These are phyloP conservation scores for Chrysoporthe deuterocubensis DNA, from an alignment of 2,329 filamentous ascomycete species.

Conservation along the genomic window DNA sequence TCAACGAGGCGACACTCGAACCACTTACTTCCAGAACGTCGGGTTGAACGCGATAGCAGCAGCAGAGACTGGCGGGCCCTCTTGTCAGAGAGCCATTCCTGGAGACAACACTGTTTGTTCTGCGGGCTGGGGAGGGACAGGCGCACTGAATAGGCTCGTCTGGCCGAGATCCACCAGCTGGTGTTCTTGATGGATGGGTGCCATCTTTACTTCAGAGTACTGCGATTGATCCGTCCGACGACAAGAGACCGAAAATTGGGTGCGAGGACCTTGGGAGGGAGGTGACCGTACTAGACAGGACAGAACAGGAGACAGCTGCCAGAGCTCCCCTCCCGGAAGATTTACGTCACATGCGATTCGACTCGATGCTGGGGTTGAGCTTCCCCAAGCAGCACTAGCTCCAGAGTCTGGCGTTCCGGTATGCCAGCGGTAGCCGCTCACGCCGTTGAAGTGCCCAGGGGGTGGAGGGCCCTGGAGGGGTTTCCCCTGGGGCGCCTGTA, in stretches of 20 bases:
- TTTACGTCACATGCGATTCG: slow-evolving; percentile 6
- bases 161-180: slow-evolving; percentile 67
- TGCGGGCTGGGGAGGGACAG: slow-evolving; percentile 37
- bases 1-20: slow-evolving; percentile 21
- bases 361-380: not conserved
- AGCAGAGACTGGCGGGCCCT: slow-evolving; percentile 67
- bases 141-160: slow-evolving; percentile 68
- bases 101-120: not conserved
- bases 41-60: slow-evolving; percentile 91
- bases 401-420: not conserved
- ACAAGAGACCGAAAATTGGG: not conserved
- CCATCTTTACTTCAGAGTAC: slow-evolving; percentile 23
- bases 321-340: not conserved
- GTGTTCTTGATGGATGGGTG: slow-evolving; percentile 18
- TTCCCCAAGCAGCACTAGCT: too few relatives aligned
- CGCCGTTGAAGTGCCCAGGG: not conserved
- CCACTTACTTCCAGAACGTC: slow-evolving; percentile 96
- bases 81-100: slow-evolving; percentile 28
- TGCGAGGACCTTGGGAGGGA: not conserved
- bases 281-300: not conserved
- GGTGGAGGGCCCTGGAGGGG: not conserved
- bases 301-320: not conserved
- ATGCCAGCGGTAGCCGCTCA: not conserved
- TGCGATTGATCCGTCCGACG: not conserved
- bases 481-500: not conserved